Evolutionary conservation across 2,329 filamentous ascomycete genomes (phyloP).

Genomic region (Mycosphaerella sp.): DNA sequence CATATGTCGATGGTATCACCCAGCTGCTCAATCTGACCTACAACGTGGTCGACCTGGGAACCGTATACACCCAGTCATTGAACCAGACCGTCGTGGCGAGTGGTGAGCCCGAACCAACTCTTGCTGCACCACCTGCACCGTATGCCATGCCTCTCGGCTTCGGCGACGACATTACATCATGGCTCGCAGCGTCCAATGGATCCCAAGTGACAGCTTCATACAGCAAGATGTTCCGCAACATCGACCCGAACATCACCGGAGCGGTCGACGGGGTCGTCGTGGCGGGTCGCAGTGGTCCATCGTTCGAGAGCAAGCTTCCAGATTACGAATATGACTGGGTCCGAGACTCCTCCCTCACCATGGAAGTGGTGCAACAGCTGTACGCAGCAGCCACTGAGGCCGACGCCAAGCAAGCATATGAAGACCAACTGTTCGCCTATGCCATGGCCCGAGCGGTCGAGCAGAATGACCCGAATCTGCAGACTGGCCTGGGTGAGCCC

Average conservation of each 20-base stretch:
- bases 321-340: constrained; percentile 35
- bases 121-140: constrained; percentile 23
- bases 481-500: constrained; percentile 31
- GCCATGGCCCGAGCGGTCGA: constrained; percentile 27
- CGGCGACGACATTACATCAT: constrained; percentile 29
- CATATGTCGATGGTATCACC: constrained; percentile 30
- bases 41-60: constrained; percentile 25
- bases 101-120: constrained; percentile 23
- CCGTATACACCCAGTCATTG: constrained; percentile 25
- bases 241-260: constrained; percentile 29
- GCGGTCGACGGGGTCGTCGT: constrained; percentile 30
- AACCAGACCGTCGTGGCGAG: constrained; percentile 23
- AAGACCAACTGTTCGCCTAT: constrained; percentile 27
- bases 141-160: constrained; percentile 29
- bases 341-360: constrained; percentile 28
- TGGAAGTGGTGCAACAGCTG: constrained; percentile 28
- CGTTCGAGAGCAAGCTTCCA: constrained; percentile 24
- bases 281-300: constrained; percentile 28
- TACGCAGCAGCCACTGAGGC: constrained; percentile 24
- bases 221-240: constrained; percentile 30
- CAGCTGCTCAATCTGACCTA: constrained; percentile 31
- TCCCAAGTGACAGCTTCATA: constrained; percentile 26
- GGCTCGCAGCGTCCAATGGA: constrained; percentile 20
- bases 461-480: constrained; percentile 30
- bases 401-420: constrained; percentile 21